Percentiles rank a stretch among this genome's conserved stretches.
phyloP scores from a whole-genome alignment of 352 stramenopile species.

The Phytophthora niederhauseri region DNA sequence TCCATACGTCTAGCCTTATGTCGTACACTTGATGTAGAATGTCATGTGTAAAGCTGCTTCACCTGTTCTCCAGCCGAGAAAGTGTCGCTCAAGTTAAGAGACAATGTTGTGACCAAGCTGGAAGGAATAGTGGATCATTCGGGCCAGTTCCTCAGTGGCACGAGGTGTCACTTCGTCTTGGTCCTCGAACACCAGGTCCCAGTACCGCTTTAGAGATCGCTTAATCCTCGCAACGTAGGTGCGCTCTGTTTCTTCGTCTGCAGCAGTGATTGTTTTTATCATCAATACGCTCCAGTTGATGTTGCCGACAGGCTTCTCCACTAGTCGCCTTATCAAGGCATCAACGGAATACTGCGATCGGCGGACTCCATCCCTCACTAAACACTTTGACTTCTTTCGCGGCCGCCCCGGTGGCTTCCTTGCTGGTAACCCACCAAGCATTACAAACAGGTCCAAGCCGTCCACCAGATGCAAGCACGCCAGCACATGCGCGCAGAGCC shows the following conservation, averaged over 20 bases:
- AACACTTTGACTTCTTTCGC: background rate
- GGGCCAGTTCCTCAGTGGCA: background rate
- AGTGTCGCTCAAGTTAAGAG: background rate
- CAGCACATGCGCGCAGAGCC: conserved; percentile 17
- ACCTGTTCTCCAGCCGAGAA: background rate
- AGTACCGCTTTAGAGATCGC: background rate
- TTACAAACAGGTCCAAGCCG: background rate
- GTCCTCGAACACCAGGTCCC: background rate
- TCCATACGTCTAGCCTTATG: too few relatives aligned
- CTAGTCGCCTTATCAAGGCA: background rate
- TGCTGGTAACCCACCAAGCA: background rate
- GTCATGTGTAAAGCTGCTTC: background rate
- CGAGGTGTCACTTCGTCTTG: background rate
- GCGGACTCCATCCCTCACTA: background rate
- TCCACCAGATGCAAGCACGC: conserved; percentile 12
- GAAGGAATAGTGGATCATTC: conserved; percentile 7
- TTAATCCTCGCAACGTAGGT: background rate
- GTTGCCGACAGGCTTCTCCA: background rate
- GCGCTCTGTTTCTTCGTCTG: background rate
- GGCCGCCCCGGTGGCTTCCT: background rate
- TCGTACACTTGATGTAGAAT: background rate
- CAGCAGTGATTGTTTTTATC: background rate
- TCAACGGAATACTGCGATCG: conserved; percentile 3
- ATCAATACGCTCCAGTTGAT: conserved; percentile 5
- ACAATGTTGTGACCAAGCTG: conserved; percentile 6